These are phyloP conservation scores for Geotrichum fermentans DNA, from an alignment of 1,139 yeast species.

Conservation along the genomic window DNA sequence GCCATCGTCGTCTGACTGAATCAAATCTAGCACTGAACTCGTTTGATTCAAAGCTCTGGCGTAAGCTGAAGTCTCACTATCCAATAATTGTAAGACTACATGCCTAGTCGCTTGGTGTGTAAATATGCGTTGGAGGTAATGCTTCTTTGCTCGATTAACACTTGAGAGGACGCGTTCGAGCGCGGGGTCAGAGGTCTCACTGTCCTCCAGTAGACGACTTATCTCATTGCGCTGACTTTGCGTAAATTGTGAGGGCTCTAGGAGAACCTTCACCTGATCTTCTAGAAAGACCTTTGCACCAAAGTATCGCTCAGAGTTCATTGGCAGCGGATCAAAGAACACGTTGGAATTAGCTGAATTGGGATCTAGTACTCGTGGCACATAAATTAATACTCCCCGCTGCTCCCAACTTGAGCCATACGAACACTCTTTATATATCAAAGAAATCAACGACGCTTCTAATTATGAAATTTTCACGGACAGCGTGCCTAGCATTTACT, in stretches of 20 bases:
- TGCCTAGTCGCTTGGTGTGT: slow-evolving; percentile 16
- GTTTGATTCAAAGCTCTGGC: slow-evolving; percentile 8
- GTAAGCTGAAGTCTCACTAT: slow-evolving; percentile 9
- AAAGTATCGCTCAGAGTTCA: slow-evolving; percentile 12
- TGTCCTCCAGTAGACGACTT: neutral
- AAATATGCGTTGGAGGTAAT: slow-evolving; percentile 9
- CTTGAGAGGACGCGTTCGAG: slow-evolving; percentile 10
- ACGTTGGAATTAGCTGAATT: neutral
- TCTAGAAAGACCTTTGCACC: slow-evolving; percentile 8
- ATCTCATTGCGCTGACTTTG: slow-evolving; percentile 2
- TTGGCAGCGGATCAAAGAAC: neutral
- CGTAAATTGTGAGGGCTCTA: slow-evolving; percentile 4
- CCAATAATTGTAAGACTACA: slow-evolving; percentile 14
- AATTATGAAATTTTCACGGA: slow-evolving; percentile 7
- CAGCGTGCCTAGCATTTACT: slow-evolving; percentile 1
- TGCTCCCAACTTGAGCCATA: too few species aligned
- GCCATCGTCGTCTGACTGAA: slow-evolving; percentile 9
- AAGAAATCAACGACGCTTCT: too few species aligned
- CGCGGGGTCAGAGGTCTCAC: neutral
- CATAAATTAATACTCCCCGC: too few species aligned
- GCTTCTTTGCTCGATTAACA: slow-evolving; percentile 7
- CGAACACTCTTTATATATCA: too few species aligned
- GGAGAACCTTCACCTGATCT: neutral
- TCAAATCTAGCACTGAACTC: slow-evolving; percentile 8
- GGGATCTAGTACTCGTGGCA: too few species aligned